Evolutionary conservation across 495 filamentous ascomycete genomes (phyloP).

Genomic region (Podospora conica): DNA sequence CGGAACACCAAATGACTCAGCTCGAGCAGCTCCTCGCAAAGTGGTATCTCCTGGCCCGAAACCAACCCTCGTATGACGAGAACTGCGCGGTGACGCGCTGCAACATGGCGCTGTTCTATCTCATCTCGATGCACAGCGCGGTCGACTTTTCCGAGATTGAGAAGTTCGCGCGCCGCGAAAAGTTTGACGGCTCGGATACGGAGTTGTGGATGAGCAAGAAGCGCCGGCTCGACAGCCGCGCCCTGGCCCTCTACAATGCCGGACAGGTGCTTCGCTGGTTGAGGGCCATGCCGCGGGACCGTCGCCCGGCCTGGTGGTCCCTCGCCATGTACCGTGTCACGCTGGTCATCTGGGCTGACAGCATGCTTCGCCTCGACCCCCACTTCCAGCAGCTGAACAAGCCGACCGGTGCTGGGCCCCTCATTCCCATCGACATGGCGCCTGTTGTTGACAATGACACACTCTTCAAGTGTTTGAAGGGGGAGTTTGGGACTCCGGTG

Average conservation of each 20-base stretch:
- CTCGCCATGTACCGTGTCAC: conserved; percentile 47
- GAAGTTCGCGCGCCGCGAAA: conserved; percentile 48
- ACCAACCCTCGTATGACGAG: conserved; percentile 29
- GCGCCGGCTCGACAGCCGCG: conserved; percentile 47
- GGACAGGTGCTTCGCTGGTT: conserved; percentile 53
- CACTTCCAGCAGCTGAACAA: conserved; percentile 31
- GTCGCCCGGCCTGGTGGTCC: conserved; percentile 50
- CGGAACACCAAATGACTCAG: conserved; percentile 24
- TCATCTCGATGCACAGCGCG: conserved; percentile 55
- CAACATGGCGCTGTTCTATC: conserved; percentile 58
- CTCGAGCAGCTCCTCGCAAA: conserved; percentile 49
- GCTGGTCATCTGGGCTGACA: conserved; percentile 46
- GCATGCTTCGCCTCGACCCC: conserved; percentile 30
- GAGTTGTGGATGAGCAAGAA: conserved; percentile 43
- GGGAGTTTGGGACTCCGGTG: conserved; percentile 27
- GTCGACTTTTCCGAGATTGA: conserved; percentile 56
- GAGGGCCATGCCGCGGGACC: conserved; percentile 36
- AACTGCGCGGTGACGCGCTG: conserved; percentile 39
- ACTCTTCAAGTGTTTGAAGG: conserved; percentile 32
- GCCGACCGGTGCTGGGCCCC: not conserved
- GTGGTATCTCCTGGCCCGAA: conserved; percentile 50
- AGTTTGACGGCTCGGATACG: conserved; percentile 42
- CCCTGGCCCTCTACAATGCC: conserved; percentile 54
- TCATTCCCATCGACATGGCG: conserved; percentile 32
- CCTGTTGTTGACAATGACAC: conserved; percentile 34